Conservation (phyloP, 2,329 filamentous ascomycete species). For the Didymella glomerata region DNA sequence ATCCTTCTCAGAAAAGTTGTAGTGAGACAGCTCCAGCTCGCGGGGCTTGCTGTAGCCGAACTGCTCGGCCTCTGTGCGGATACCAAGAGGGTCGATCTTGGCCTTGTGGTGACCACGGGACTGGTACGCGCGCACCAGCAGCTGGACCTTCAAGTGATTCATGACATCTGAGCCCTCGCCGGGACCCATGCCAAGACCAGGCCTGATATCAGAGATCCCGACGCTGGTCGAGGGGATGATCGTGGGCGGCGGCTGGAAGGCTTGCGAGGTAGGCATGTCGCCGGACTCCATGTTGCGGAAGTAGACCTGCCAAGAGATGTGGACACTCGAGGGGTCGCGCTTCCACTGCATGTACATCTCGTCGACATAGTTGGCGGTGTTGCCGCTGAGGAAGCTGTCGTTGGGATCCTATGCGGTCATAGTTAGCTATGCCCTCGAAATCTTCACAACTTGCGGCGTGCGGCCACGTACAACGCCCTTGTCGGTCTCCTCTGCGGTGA, state of each 20-base stretch:
- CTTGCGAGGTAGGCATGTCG: slow-evolving; percentile 96
- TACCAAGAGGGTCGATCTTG: slow-evolving; percentile 94
- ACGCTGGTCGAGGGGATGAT: slow-evolving; percentile 84
- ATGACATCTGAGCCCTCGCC: slow-evolving; percentile 82
- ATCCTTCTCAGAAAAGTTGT: slow-evolving; percentile 94
- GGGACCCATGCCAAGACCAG: slow-evolving; percentile 70
- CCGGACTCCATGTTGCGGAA: slow-evolving; percentile 99
- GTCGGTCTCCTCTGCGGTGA: slow-evolving; percentile 65
- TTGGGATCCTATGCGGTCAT: slow-evolving; percentile 72
- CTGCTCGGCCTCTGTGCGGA: slow-evolving; percentile 82
- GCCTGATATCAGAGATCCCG: slow-evolving; percentile 75
- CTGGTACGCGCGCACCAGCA: slow-evolving; percentile 96
- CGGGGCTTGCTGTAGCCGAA: slow-evolving; percentile 89
- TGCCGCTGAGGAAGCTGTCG: slow-evolving; percentile 96
- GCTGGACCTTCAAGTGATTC: slow-evolving; percentile 97
- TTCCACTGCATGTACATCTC: slow-evolving; percentile 99
- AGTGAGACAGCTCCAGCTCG: slow-evolving; percentile 91
- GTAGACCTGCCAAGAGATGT: slow-evolving; percentile 99
- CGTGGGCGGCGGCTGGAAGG: slow-evolving; percentile 94
- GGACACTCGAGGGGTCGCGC: slow-evolving; percentile 88
- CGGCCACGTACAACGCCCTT: slow-evolving; percentile 66
- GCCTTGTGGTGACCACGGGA: slow-evolving; percentile 98
- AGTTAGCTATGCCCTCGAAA: slow-evolving; percentile 33
- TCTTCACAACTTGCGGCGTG: slow-evolving; percentile 11
- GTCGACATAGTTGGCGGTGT: slow-evolving; percentile 98